Base-by-base conservation (phyloP, 129 eudicot genomes). In the Helichrysum umbraculigerum region DNA sequence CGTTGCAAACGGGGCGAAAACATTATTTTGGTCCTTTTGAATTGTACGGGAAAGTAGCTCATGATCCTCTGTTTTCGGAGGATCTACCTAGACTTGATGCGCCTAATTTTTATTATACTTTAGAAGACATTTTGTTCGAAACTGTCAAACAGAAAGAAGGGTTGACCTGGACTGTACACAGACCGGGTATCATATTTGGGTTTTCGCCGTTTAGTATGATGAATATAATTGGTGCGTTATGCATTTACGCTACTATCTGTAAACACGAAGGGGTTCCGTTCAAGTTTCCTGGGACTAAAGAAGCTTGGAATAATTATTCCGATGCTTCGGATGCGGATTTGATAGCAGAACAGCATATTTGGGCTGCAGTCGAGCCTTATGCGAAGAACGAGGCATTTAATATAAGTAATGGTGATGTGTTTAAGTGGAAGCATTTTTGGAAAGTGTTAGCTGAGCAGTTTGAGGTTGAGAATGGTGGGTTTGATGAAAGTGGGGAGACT, bases 381-480 rank as follows among this genome's bases (percentile, higher is more conserved):
- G 92, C 90, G 0, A 93, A 88, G 87, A 78, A 87, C 21, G 96
- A 93, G 75, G 97, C 96, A 0, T 93, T 93, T 66, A 93, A 90
- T 44, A 81, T 88, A 34, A 90, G 92, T 60, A 93, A 93, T 79
- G 96, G 97, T 0, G 98, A 93, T 72, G 89, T 90, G 74, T 90
- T 93, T 68, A 93, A 82, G 76, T 93, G 98, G 98, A 93, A 85
- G 86, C 93, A 88, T 65, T 80, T 93, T 50, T 93, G 97, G 97
- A 83, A 82, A 76, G 91, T 90, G 52, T 68, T 93, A 84, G 85
- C 85, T 0, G 97, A 93, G 81, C 95, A 85, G 58, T 93, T 93
- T 81, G 91, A 76, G 56, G 88, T 88, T 20, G 91, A 93, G 47
- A 82, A 52, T 54, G 92, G 69, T 16, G 98, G 83, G 72, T 83